These are phyloP conservation scores for Malassezia dermatis DNA, from an alignment of 1,284 basidiomycete genomes.

Conservation along the genomic window DNA sequence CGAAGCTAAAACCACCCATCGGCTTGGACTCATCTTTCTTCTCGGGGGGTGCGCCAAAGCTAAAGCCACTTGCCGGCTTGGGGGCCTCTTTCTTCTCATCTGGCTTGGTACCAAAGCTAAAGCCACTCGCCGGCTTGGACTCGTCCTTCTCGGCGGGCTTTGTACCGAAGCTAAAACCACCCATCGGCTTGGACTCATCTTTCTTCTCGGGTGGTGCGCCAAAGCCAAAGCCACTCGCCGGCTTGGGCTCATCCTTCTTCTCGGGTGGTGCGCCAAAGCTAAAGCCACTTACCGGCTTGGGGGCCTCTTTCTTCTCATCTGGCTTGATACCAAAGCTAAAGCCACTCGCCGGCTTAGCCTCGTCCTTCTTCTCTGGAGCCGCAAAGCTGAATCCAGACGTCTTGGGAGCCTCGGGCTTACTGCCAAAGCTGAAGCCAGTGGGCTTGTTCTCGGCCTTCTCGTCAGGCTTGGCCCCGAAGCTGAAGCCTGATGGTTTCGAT, in stretches of 20 bases:
- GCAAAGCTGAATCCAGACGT: conserved; percentile 7
- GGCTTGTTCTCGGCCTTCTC: conserved; percentile 6
- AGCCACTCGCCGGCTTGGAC: conserved; percentile 7
- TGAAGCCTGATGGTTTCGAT: conserved; percentile 18
- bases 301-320: background rate
- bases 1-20: conserved; percentile 12
- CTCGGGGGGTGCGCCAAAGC: conserved; percentile 15
- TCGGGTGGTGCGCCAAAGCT: conserved; percentile 2
- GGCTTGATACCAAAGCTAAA: conserved; percentile 7
- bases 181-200: background rate
- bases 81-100: conserved; percentile 2
- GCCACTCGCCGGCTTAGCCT: background rate
- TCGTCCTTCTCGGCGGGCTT: background rate
- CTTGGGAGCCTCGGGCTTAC: conserved; percentile 1
- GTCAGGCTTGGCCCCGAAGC: conserved; percentile 21
- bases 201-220: conserved; percentile 1
- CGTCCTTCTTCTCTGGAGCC: conserved; percentile 5
- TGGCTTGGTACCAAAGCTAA: background rate
- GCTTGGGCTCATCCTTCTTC: background rate
- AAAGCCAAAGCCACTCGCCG: conserved; percentile 6
- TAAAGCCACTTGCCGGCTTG: conserved; percentile 5
- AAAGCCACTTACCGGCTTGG: conserved; percentile 7
- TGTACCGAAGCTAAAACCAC: conserved; percentile 9
- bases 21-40: conserved; percentile 28
- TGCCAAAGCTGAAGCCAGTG: conserved; percentile 10